Conservation (phyloP, 2,329 filamentous ascomycete species). For the Trichophyton mentagrophytes region DNA sequence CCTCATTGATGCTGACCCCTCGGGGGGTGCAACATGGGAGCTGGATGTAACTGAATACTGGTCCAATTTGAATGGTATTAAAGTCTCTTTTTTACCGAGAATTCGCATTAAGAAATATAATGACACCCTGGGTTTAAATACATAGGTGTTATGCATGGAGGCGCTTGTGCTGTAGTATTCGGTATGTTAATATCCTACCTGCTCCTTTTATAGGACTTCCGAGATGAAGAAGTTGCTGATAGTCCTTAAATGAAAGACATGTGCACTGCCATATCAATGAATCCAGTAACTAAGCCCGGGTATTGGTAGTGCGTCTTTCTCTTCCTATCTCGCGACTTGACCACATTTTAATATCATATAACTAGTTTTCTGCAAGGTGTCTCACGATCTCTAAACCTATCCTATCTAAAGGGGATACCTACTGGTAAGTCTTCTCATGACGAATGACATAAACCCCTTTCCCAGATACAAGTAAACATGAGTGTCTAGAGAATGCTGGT, state of each 20-base stretch:
- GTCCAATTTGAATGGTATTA: conserved; percentile 18
- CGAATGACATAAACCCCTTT: not conserved
- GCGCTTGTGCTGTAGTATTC: conserved; percentile 61
- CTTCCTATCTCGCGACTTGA: conserved; percentile 1
- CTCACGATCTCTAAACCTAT: conserved; percentile 39
- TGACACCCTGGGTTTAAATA: not conserved
- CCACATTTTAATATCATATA: not conserved
- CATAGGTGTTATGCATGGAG: conserved; percentile 27
- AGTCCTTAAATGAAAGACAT: conserved; percentile 30
- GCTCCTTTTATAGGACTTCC: not conserved
- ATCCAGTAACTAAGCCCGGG: conserved; percentile 36
- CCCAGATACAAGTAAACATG: too few relatives aligned
- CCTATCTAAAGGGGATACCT: conserved; percentile 39
- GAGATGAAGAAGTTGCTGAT: not conserved
- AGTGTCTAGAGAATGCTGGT: not conserved
- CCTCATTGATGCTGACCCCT: conserved; percentile 17
- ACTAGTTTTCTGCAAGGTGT: conserved; percentile 38
- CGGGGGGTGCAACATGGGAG: conserved; percentile 17
- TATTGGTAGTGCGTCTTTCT: conserved; percentile 35
- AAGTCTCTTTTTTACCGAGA: not conserved
- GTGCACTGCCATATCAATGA: conserved; percentile 39
- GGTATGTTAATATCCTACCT: conserved; percentile 30
- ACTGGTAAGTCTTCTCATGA: conserved; percentile 23
- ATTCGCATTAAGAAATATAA: not conserved
- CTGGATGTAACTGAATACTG: conserved; percentile 16